These are phyloP conservation scores for Peronospora destructor DNA, from an alignment of 352 stramenopile genomes.

Conservation along the genomic window DNA sequence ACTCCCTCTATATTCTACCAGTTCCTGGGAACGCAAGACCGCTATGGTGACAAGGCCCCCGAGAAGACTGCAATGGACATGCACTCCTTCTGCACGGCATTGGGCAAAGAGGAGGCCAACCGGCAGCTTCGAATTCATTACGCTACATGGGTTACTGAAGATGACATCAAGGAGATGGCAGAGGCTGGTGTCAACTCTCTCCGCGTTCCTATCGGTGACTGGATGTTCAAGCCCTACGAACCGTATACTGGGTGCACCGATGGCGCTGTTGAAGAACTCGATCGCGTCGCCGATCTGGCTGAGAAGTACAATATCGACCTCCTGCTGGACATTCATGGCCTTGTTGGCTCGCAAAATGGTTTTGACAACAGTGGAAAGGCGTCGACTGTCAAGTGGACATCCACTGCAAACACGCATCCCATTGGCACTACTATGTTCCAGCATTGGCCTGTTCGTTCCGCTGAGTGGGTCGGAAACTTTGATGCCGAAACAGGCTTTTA, in stretches of 20 bases:
- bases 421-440: slow-evolving; percentile 12
- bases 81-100: slow-evolving; percentile 83
- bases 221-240: slow-evolving; percentile 91
- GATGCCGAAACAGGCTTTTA: slow-evolving; percentile 76
- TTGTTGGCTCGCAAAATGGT: slow-evolving; percentile 90
- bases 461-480: slow-evolving; percentile 88
- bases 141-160: slow-evolving; percentile 90
- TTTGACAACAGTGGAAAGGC: slow-evolving; percentile 92
- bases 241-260: slow-evolving; percentile 90
- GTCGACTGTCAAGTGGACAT: slow-evolving; percentile 29
- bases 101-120: slow-evolving; percentile 87
- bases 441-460: slow-evolving; percentile 50
- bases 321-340: slow-evolving; percentile 89
- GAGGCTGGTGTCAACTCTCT: slow-evolving; percentile 14
- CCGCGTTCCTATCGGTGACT: slow-evolving; percentile 76
- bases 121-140: slow-evolving; percentile 88
- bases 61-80: slow-evolving; percentile 86
- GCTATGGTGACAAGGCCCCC: slow-evolving; percentile 57
- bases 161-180: slow-evolving; percentile 78
- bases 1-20: slow-evolving; percentile 19
- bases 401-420: slow-evolving; percentile 8
- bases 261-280: slow-evolving; percentile 85
- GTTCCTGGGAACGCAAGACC: slow-evolving; percentile 32
- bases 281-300: slow-evolving; percentile 77
- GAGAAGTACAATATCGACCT: slow-evolving; percentile 81